Evolutionary conservation across 371 early-diverging fungal species (phyloP).

Genomic region (Apophysomyces sp.): DNA sequence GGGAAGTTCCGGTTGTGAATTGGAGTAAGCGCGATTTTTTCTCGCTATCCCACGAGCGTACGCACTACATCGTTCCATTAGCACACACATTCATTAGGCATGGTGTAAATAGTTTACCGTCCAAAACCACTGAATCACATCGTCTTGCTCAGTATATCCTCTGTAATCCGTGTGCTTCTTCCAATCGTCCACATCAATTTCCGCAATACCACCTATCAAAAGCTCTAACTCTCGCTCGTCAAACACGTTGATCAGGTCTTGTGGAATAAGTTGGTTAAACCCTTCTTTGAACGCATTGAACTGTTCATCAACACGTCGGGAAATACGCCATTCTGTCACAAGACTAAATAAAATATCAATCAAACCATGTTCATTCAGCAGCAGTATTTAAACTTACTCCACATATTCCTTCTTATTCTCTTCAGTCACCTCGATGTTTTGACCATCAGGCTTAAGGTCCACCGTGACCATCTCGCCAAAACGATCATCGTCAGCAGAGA

Average conservation of each 20-base stretch:
- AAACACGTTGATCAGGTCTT: slow-evolving; percentile 92
- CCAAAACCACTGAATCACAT: slow-evolving; percentile 98
- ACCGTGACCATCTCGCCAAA: slow-evolving; percentile 91
- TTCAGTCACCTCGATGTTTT: slow-evolving; percentile 93
- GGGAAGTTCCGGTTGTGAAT: slow-evolving; percentile 98
- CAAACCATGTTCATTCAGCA: not conserved
- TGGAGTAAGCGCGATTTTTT: slow-evolving; percentile 94
- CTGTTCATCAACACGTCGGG: slow-evolving; percentile 90
- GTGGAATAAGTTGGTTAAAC: slow-evolving; percentile 94
- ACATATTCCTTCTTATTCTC: slow-evolving; percentile 98
- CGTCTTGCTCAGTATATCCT: slow-evolving; percentile 94
- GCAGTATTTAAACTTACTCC: slow-evolving; percentile 48
- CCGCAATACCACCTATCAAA: slow-evolving; percentile 96
- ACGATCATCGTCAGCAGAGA: slow-evolving; percentile 87
- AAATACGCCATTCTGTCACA: slow-evolving; percentile 83
- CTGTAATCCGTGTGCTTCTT: slow-evolving; percentile 98
- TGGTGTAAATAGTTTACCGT: slow-evolving; percentile 43
- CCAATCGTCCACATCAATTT: slow-evolving; percentile 99
- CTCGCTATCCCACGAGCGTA: slow-evolving; percentile 87
- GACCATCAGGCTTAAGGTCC: slow-evolving; percentile 90
- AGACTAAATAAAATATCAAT: slow-evolving; percentile 42
- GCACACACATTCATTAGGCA: not conserved
- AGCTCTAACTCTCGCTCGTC: slow-evolving; percentile 98
- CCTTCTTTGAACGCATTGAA: slow-evolving; percentile 93
- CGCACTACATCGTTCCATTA: slow-evolving; percentile 45